Base-by-base conservation (phyloP, 2,329 filamentous ascomycete genomes). In the Pseudocercospora fuligena region DNA sequence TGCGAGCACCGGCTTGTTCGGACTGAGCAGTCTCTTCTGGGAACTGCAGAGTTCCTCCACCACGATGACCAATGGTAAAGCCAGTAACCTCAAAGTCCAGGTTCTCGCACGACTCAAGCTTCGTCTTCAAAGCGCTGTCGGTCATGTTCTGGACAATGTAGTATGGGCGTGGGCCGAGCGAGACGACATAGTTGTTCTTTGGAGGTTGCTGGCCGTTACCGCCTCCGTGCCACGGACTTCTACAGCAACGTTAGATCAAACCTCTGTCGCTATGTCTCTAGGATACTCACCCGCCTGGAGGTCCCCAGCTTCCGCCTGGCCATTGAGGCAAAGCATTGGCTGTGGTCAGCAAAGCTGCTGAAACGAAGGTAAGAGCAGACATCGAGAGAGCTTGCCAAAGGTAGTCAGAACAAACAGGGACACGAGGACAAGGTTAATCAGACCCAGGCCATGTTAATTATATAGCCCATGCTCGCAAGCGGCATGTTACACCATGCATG, bases 91-190 rank as follows among this genome's bases (percentile, higher is more conserved):
- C 23, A 31, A 65, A 61, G 21, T 65, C 57, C 12, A 60, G 7
- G 47, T 61, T 65, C 57, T 65, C 36, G 36, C 63, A 65, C n/a
- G 63, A 65, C 21, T 47, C 57, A 8, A 65, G 57, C 47, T 65
- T 65, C 19, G 57, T 65, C 46, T 65, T 65, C 46, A 65, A 47
- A 8, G 63, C 25, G 19, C 63, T 25, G 16, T 65, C 63, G 57
- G 63, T 65, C 63, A 65, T 65, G 57, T 65, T 65, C 43, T 65
- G 46, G 31, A 65, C 63, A 14, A 65, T 19, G 63, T 65, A 65
- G 46, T 65, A 65, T n/a, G 63, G 63, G 29, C 63, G 63, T 33
- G 63, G 63, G 12, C 63, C 63, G n/a, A 65, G 57, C 29, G 25
- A 36, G 54, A 58, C 54, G 29, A 33, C 29, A 25, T 58, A 58